Percentiles rank a stretch among this genome's conserved stretches.
These are phyloP conservation scores for Skeletonema grethae DNA, from an alignment of 108 stramenopile genomes.

Conservation along the genomic window DNA sequence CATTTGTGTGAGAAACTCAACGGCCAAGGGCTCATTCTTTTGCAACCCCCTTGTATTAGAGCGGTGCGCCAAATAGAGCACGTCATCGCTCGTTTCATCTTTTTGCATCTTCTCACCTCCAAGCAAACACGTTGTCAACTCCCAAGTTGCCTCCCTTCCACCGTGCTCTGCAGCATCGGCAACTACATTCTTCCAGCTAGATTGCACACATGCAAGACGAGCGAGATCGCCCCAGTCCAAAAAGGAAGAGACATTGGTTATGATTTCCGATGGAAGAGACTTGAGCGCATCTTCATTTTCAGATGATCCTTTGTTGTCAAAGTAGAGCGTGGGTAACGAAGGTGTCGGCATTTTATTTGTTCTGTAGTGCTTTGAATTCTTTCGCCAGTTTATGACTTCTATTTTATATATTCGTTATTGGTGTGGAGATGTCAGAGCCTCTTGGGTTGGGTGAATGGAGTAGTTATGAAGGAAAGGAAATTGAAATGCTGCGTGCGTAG, in stretches of 20 bases:
- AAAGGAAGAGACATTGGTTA: constrained; percentile 64
- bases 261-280: constrained; percentile 69
- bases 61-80: constrained; percentile 17
- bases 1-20: constrained; percentile 56
- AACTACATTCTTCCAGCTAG: constrained; percentile 64
- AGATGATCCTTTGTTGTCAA: not conserved
- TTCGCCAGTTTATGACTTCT: not conserved
- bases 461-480: no score
- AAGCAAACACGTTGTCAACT: constrained; percentile 52
- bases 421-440: not conserved
- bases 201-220: constrained; percentile 74
- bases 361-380: not conserved
- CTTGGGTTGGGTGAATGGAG: not conserved
- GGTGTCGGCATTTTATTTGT: constrained; percentile 13
- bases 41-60: constrained; percentile 58
- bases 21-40: constrained; percentile 59
- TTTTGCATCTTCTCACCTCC: not conserved
- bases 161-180: constrained; percentile 67
- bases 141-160: constrained; percentile 66
- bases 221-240: constrained; percentile 85
- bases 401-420: not conserved
- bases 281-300: constrained; percentile 7
- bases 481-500: not conserved
- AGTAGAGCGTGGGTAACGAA: constrained; percentile 29
- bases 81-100: not conserved